Evolutionary conservation across 306 rosid species (phyloP), one percentile per base, ranked within the genome.

Genomic region (Medicago arabica): DNA sequence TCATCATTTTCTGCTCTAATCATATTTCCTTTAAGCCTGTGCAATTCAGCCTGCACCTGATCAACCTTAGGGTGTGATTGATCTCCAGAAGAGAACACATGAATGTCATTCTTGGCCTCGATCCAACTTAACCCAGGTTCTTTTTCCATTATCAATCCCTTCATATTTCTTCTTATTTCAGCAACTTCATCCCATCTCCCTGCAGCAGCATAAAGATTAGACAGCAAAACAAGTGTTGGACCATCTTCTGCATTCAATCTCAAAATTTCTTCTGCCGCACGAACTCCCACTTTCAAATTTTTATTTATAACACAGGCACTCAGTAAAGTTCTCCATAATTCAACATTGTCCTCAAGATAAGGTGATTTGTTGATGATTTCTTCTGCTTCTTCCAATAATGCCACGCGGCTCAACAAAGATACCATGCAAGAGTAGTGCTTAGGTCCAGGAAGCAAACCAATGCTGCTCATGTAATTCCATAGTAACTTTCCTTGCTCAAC

Each of bases 401-500:
- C 88, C 49, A 91, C 93, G 12, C 93, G 86, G 71, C 97, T 85
- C 75, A 92, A 79, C 86, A 92, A 77, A 69, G 89, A 80, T 23
- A 92, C 90, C 96, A 95, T 92, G 81, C 97, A 95, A 66, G 96
- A 86, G 81, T 89, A 90, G 86, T 90, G 97, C 86, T 92, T 90
- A 71, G 83, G 88, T 75, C 91, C 96, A 9, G 96, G 98, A 34
- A 70, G 60, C 50, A 95, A 60, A 8, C 84, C 88, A 34, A 76
- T 67, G 79, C 71, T 80, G 77, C 76, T 78, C 97, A 90, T 88
- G 7, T 83, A 76, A 51, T 76, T 84, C 96, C 97, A 94, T 71
- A 92, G 44, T 67, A 81, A 72, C 75, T 81, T 86, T 36, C 93
- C 97, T 46, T 58, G 81, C 76, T 87, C 89, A 59, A 85, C 86